These are phyloP conservation scores for Trypanosoma boissoni DNA, from an alignment of 208 protist species.

Conservation along the genomic window DNA sequence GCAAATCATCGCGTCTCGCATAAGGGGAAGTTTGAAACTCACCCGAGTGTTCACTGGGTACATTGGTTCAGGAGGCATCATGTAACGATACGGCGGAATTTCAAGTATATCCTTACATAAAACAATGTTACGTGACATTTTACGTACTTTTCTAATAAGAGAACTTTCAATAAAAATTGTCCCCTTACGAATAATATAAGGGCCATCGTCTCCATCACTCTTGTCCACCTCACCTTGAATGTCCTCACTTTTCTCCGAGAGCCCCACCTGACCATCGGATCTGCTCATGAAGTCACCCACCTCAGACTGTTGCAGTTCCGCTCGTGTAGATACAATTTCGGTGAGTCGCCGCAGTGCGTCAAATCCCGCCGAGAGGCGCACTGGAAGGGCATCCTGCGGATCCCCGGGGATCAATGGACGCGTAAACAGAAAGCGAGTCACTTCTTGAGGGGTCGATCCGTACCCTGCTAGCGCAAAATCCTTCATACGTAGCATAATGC, in stretches of 20 bases:
- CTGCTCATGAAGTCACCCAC: too few species aligned
- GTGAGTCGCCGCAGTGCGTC: slow-evolving; percentile 50
- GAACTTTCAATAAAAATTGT: slow-evolving; percentile 67
- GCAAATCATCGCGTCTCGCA: slow-evolving; percentile 68
- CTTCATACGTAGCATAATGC: slow-evolving; percentile 39
- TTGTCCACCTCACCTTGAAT: not conserved
- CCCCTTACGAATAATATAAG: slow-evolving; percentile 28
- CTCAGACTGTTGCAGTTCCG: not conserved
- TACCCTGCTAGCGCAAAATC: slow-evolving; percentile 77
- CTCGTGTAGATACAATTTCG: slow-evolving; percentile 22
- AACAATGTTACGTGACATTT: slow-evolving; percentile 56
- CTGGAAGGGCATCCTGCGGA: slow-evolving; percentile 31
- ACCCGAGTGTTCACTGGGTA: slow-evolving; percentile 56
- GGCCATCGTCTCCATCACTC: not conserved
- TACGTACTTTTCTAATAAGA: slow-evolving; percentile 49
- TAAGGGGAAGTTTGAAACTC: slow-evolving; percentile 53
- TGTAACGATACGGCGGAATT: slow-evolving; percentile 69
- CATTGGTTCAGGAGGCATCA: slow-evolving; percentile 77
- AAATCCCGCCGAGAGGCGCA: slow-evolving; percentile 59
- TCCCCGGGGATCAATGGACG: slow-evolving; percentile 44
- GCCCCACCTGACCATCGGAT: too few species aligned
- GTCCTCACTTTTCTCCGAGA: not conserved
- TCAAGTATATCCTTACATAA: slow-evolving; percentile 34
- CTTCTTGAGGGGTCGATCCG: slow-evolving; percentile 31
- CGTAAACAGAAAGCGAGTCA: slow-evolving; percentile 59